A percentile compares a stretch with the other conserved stretches of the same genome.
phyloP scores from a whole-genome alignment of 2,329 filamentous ascomycete genomes.

The Cladosporium sp. region DNA sequence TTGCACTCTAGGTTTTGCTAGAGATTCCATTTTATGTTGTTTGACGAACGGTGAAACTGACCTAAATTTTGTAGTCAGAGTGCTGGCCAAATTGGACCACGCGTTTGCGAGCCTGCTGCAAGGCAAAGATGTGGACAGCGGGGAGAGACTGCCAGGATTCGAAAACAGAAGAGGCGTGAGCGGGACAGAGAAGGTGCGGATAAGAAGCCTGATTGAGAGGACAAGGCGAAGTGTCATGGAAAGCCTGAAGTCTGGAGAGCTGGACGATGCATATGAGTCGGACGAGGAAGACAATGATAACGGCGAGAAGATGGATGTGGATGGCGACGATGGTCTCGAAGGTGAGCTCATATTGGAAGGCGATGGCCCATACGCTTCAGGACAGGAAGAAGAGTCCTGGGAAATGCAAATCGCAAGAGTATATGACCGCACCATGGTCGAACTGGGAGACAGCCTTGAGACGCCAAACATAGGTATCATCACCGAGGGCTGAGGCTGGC shows the following conservation, averaged over 20 bases:
- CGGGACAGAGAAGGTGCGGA: conserved; percentile 85
- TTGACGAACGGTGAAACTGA: too few relatives aligned
- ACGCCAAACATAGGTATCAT: conserved; percentile 49
- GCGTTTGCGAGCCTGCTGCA: conserved; percentile 76
- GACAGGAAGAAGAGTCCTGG: conserved; percentile 43
- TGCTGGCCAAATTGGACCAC: conserved; percentile 77
- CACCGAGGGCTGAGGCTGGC: conserved; percentile 39
- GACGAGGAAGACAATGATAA: conserved; percentile 38
- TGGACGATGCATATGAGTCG: conserved; percentile 43
- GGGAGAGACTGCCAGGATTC: conserved; percentile 69
- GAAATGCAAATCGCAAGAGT: conserved; percentile 73
- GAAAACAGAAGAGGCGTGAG: conserved; percentile 63
- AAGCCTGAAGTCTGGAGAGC: conserved; percentile 59
- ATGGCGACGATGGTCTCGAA: conserved; percentile 45
- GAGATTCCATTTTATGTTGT: too few relatives aligned
- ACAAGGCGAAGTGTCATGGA: conserved; percentile 71
- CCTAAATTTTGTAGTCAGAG: conserved; percentile 43
- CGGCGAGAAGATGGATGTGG: conserved; percentile 38
- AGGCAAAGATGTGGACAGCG: conserved; percentile 66
- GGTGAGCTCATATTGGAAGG: conserved; percentile 34
- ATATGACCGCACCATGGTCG: conserved; percentile 76
- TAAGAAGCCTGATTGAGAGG: conserved; percentile 76
- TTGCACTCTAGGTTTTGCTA: too few relatives aligned
- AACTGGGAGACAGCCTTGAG: conserved; percentile 68
- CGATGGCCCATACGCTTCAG: conserved; percentile 22